phyloP scores from a whole-genome alignment of 2,329 filamentous ascomycete genomes.

The Curvularia lunata region DNA sequence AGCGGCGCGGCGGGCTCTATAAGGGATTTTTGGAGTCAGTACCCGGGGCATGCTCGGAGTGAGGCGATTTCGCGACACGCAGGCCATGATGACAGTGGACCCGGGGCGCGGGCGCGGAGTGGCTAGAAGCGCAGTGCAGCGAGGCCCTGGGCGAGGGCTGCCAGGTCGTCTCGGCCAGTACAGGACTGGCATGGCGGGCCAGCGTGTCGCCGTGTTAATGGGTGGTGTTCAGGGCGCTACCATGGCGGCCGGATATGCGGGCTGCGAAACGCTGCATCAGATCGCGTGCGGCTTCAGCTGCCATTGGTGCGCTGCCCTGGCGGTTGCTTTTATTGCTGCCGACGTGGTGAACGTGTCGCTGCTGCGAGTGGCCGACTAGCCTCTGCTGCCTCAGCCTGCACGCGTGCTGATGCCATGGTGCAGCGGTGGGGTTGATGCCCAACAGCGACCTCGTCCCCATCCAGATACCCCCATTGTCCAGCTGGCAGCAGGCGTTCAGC shows the following conservation, averaged over 20 bases:
- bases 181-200: constrained; percentile 28
- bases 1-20: constrained; percentile 13
- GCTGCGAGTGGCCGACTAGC: constrained; percentile 34
- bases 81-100: constrained; percentile 32
- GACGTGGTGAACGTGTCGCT: constrained; percentile 40
- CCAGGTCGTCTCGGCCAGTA: constrained; percentile 25
- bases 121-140: constrained; percentile 22
- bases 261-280: constrained; percentile 41
- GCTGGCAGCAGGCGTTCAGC: not conserved
- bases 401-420: constrained; percentile 33
- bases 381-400: constrained; percentile 24
- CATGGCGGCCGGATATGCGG: constrained; percentile 39
- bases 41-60: constrained; percentile 27
- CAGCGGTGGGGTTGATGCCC: not conserved
- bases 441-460: not conserved
- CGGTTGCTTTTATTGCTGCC: constrained; percentile 27
- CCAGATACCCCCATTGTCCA: not conserved
- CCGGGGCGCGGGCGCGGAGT: constrained; percentile 19
- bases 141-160: constrained; percentile 35
- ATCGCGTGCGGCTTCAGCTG: not conserved
- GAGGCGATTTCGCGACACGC: constrained; percentile 32
- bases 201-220: constrained; percentile 45
- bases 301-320: constrained; percentile 13
- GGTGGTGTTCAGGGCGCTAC: constrained; percentile 24
- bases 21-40: constrained; percentile 3